A percentile compares a stretch with the other conserved stretches of the same genome.
These are phyloP conservation scores for Populus tomentosa DNA, from an alignment of 441 rosid species.

Conservation along the genomic window DNA sequence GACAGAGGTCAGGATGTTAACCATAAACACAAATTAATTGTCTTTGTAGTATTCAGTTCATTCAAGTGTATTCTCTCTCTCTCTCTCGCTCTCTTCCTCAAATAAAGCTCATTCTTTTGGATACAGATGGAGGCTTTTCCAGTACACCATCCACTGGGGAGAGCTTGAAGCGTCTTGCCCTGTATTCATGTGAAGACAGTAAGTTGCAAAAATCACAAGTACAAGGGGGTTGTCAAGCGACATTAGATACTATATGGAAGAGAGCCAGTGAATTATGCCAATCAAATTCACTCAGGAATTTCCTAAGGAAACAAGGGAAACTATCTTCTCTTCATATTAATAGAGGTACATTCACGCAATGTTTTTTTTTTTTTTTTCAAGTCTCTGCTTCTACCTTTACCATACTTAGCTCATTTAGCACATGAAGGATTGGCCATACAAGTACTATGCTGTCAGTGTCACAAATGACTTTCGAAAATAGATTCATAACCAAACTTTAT, in stretches of 20 bases:
- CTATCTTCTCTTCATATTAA: conserved; percentile 60
- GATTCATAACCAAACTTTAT: not conserved
- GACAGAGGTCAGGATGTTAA: conserved; percentile 46
- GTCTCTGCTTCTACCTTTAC: not conserved
- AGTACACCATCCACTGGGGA: conserved; percentile 50
- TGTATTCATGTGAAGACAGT: conserved; percentile 38
- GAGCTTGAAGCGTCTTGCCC: conserved; percentile 35
- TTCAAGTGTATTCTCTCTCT: not conserved
- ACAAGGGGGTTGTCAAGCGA: conserved; percentile 39
- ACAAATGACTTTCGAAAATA: not conserved
- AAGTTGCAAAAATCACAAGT: conserved; percentile 31
- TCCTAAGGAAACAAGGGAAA: conserved; percentile 70
- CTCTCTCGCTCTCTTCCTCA: no score
- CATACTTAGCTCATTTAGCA: not conserved
- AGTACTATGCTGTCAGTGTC: not conserved
- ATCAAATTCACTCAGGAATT: conserved; percentile 64
- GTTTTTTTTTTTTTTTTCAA: not conserved
- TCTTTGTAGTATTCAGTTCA: not conserved
- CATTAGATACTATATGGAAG: conserved; percentile 71
- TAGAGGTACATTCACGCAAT: conserved; percentile 44
- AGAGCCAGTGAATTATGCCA: conserved; percentile 56
- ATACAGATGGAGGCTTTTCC: conserved; percentile 45
- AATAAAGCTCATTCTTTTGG: not conserved
- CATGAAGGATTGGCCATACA: not conserved
- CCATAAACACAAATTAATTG: not conserved